A percentile compares a stretch with the other conserved stretches of the same genome.
Conservation (phyloP, 371 early-diverging fungal genomes). For the Lichtheimia hyalospora region DNA sequence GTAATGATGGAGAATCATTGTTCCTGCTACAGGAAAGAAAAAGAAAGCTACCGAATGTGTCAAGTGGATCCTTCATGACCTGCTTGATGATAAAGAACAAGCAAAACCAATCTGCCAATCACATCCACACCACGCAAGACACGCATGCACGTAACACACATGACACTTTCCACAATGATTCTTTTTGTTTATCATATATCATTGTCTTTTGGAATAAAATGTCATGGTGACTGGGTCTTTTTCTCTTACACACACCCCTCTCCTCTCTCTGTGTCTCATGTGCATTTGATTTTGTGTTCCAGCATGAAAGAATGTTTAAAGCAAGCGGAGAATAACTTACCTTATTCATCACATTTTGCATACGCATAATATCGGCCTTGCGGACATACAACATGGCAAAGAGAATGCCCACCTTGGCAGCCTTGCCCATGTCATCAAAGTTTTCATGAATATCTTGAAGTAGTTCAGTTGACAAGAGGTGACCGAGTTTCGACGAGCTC, state of each 20-base stretch:
- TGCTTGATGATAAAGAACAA: no score
- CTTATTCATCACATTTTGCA: conserved; percentile 9
- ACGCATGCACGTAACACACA: no score
- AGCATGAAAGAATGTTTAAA: not conserved
- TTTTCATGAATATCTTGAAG: not conserved
- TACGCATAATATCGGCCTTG: conserved; percentile 11
- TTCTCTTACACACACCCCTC: not conserved
- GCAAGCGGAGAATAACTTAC: conserved; percentile 8
- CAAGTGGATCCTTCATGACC: no score
- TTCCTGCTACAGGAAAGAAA: no score
- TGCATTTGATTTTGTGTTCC: conserved; percentile 4
- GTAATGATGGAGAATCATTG: no score
- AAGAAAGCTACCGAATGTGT: no score
- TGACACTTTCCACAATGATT: no score
- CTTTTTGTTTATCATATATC: no score
- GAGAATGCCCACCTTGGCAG: conserved; percentile 15
- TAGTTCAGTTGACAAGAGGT: not conserved
- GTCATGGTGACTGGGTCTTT: no score
- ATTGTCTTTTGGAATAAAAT: no score
- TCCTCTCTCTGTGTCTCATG: not conserved
- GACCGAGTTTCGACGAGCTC: not conserved
- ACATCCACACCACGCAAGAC: no score
- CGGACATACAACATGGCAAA: conserved; percentile 18
- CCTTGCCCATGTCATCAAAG: conserved; percentile 1
- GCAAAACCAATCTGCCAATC: no score